These are phyloP conservation scores for Cymbopogon flexuosus DNA, from an alignment of 202 grass and related monocot species.

Conservation along the genomic window DNA sequence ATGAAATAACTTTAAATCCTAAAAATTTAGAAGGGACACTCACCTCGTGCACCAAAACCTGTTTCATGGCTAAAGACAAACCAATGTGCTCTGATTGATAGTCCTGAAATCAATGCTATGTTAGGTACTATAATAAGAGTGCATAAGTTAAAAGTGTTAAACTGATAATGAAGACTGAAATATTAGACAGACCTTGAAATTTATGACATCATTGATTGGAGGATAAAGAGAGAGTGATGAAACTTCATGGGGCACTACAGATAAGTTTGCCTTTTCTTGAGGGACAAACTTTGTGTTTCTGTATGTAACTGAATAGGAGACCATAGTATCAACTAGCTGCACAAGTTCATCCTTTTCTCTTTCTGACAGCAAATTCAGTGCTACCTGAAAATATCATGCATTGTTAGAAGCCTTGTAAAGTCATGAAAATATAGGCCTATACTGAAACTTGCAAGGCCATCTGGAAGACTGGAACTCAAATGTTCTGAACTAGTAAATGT, in stretches of 20 bases:
- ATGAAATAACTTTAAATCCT: constrained; percentile 15
- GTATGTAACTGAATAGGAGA: constrained; percentile 79
- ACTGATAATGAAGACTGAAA: not conserved
- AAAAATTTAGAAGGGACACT: constrained; percentile 16
- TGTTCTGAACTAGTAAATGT: constrained; percentile 3
- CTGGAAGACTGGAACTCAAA: not conserved
- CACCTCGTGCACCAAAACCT: constrained; percentile 84
- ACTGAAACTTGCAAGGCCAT: not conserved
- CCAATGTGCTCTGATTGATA: constrained; percentile 67
- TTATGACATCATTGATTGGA: constrained; percentile 62
- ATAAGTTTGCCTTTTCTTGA: constrained; percentile 55
- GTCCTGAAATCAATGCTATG: constrained; percentile 51
- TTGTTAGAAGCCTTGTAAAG: constrained; percentile 32
- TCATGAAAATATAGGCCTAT: constrained; percentile 12
- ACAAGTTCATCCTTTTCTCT: constrained; percentile 75
- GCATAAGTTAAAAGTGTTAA: constrained; percentile 18
- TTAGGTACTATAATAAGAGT: constrained; percentile 34
- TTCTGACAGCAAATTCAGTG: constrained; percentile 70
- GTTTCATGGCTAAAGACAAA: constrained; percentile 72
- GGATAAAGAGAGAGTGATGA: constrained; percentile 56
- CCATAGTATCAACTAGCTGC: constrained; percentile 92
- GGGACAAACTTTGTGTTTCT: constrained; percentile 60
- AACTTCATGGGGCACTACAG: constrained; percentile 50
- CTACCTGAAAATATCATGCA: constrained; percentile 52
- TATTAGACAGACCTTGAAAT: constrained; percentile 59